Base-by-base conservation (phyloP, 2,329 filamentous ascomycete species). In the Arthrobotrys pseudoclavata region DNA sequence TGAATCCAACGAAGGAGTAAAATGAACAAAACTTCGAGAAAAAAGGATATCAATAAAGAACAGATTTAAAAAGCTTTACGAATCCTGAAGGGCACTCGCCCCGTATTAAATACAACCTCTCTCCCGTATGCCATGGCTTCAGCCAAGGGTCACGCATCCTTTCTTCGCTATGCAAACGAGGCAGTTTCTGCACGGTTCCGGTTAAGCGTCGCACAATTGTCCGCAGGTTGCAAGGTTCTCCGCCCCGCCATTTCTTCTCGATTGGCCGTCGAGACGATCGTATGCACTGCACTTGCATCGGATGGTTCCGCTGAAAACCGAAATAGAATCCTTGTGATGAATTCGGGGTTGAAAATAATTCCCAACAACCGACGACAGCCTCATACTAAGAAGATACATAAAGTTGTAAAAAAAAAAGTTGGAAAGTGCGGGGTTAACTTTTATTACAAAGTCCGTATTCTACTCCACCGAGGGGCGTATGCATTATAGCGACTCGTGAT, bases 181-280 rank as follows among this genome's bases (percentile, higher is more conserved):
- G 62, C 42, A 74, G 69, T 74, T 74, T 74, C 62, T 52, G 57
- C 13, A 66, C 60, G 10, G 47, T 67, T 67, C 40, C 62, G 53
- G 53, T 55, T 55, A 45, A 74, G 61, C 62, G 69, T 68, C 69
- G 62, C 61, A 61, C 69, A 74, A 45, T 53, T 24, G 26, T 60
- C 40, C 68, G 48, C 12, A 29, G 47, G 29, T 61, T 68, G 52
- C 52, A 55, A 24, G 52, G 52, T 55, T 37, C 29, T 55, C 29
- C 15, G n/a, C 42, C 42, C 45, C 24, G 34, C 62, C 15, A 34
- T 45, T 31, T 45, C n/a, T 48, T 24, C 12, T 48, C 34, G 20
- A 40, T 57, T 29, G 6, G 66, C 29, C n/a, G 66, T 69, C 45
- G 26, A 61, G 53, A 62, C 66, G 53, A 52, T 47, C 7, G 6